Conservation (phyloP, 805 yeast species). For the Candida odintsovae region DNA sequence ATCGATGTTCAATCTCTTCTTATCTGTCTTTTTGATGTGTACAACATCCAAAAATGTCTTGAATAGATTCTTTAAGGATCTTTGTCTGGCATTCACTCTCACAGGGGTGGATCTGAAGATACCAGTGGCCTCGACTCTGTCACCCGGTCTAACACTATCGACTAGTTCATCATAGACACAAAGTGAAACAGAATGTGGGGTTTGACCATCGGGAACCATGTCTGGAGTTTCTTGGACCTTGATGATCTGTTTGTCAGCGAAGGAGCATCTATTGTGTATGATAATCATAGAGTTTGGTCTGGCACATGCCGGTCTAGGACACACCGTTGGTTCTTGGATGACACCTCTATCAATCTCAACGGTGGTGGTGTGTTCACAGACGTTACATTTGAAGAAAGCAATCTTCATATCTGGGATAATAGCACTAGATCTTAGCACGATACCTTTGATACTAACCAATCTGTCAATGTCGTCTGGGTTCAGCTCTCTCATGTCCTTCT, state of each 20-base stretch:
- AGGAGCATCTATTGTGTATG: constrained; percentile 86
- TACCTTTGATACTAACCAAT: constrained; percentile 83
- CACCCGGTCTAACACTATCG: constrained; percentile 94
- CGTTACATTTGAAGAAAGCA: constrained; percentile 92
- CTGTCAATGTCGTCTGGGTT: constrained; percentile 95
- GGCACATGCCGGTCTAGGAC: constrained; percentile 86
- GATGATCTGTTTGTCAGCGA: constrained; percentile 93
- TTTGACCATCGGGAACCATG: constrained; percentile 95
- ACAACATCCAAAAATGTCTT: constrained; percentile 94
- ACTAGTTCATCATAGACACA: constrained; percentile 96
- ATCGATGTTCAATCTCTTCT: constrained; percentile 76
- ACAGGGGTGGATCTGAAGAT: constrained; percentile 91
- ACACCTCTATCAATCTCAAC: constrained; percentile 94
- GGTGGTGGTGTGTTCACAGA: constrained; percentile 87
- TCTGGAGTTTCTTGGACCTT: constrained; percentile 96
- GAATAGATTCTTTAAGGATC: constrained; percentile 77
- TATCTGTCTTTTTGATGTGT: constrained; percentile 83
- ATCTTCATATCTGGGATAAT: constrained; percentile 97
- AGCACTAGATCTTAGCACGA: constrained; percentile 82
- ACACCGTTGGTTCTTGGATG: constrained; percentile 85
- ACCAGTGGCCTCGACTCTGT: constrained; percentile 92
- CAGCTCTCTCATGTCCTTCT: constrained; percentile 82
- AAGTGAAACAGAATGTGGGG: constrained; percentile 91
- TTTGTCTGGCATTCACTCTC: constrained; percentile 75
- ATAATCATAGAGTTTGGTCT: constrained; percentile 83